Evolutionary conservation across 2,329 filamentous ascomycete species (phyloP).

Genomic region (Aschersonia sp.): DNA sequence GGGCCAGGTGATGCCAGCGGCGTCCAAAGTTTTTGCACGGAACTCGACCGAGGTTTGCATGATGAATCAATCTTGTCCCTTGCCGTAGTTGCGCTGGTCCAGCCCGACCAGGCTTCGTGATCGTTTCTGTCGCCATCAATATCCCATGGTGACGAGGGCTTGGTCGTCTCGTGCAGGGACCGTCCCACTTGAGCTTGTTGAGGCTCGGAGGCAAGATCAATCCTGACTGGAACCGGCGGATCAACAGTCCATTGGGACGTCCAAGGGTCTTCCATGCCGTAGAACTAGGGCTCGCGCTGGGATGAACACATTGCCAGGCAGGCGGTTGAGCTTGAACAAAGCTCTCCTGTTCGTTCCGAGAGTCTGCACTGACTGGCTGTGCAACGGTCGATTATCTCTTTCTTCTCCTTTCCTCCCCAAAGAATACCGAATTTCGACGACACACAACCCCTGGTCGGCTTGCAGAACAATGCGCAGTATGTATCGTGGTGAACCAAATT

Average conservation of each 20-base stretch:
- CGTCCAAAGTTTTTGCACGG: not conserved
- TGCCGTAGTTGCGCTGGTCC: not conserved
- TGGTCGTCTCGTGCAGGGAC: slow-evolving; percentile 10
- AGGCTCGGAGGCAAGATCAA: slow-evolving; percentile 18
- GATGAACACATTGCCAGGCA: not conserved
- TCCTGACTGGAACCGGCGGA: slow-evolving; percentile 21
- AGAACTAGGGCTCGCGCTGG: not conserved
- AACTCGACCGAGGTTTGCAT: not conserved
- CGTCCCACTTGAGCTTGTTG: slow-evolving; percentile 4
- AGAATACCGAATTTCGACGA: too few relatives aligned
- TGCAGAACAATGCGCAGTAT: too few relatives aligned
- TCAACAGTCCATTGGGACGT: slow-evolving; percentile 42
- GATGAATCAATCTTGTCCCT: slow-evolving; percentile 6
- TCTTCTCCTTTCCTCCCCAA: too few relatives aligned
- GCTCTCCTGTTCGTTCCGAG: too few relatives aligned
- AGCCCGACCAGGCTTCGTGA: not conserved
- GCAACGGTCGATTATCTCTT: too few relatives aligned
- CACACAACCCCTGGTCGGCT: too few relatives aligned
- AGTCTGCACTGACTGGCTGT: too few relatives aligned
- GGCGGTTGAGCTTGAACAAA: not conserved
- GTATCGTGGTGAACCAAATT: too few relatives aligned
- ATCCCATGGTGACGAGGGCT: slow-evolving; percentile 13
- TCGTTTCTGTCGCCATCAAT: not conserved
- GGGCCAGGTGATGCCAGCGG: slow-evolving; percentile 13
- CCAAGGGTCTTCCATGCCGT: slow-evolving; percentile 48